phyloP scores from a whole-genome alignment of 305 asterid genomes.

The Fraxinus xanthoxyloides region DNA sequence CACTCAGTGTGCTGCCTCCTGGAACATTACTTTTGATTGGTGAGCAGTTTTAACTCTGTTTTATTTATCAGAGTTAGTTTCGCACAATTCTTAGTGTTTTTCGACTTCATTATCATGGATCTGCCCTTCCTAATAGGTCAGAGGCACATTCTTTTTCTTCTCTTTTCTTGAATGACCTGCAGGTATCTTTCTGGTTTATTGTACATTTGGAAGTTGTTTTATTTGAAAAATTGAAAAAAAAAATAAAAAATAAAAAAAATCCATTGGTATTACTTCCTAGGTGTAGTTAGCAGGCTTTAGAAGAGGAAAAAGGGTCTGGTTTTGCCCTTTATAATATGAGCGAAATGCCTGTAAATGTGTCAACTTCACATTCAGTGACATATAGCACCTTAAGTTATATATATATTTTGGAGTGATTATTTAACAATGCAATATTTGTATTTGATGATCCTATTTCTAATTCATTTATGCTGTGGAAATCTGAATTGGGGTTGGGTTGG shows the following conservation, averaged over 20 bases:
- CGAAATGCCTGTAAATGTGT: not conserved
- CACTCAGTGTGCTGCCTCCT: slow-evolving; percentile 18
- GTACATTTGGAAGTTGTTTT: slow-evolving; percentile 26
- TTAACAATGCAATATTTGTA: not conserved
- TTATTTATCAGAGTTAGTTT: slow-evolving; percentile 15
- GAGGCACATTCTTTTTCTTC: slow-evolving; percentile 11
- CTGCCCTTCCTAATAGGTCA: slow-evolving; percentile 11
- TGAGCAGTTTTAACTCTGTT: slow-evolving; percentile 27
- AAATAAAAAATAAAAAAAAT: not conserved
- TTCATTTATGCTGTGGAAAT: not conserved
- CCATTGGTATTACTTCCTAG: not conserved
- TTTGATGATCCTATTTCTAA: not conserved
- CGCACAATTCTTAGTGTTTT: slow-evolving; percentile 14
- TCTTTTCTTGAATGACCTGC: slow-evolving; percentile 17
- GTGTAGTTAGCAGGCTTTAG: not conserved
- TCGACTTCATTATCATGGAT: slow-evolving; percentile 25
- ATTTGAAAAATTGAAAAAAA: slow-evolving; percentile 18
- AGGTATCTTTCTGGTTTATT: slow-evolving; percentile 25
- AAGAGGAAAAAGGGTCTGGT: not conserved
- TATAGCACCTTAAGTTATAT: not conserved
- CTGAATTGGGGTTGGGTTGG: not conserved
- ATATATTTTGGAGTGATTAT: not conserved
- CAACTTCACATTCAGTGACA: not conserved
- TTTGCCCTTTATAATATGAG: not conserved
- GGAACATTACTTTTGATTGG: slow-evolving; percentile 28